Evolutionary conservation across 441 rosid species (phyloP).

Genomic region (Populus hybrid): DNA sequence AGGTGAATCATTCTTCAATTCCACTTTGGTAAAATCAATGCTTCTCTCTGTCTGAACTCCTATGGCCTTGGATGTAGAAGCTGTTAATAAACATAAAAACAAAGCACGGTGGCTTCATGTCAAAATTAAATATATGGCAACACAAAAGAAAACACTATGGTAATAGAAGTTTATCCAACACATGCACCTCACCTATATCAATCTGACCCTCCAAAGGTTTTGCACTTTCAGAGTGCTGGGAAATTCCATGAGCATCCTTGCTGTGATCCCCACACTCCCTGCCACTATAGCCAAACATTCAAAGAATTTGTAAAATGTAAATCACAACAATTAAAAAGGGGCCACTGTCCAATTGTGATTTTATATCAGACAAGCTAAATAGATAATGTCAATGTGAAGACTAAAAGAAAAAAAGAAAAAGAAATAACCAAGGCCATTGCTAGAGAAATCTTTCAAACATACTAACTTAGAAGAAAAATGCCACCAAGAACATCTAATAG

Average conservation of each 20-base stretch:
- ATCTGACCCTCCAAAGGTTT: slow-evolving; percentile 23
- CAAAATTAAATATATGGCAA: not conserved
- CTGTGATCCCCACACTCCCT: slow-evolving; percentile 38
- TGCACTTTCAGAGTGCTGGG: slow-evolving; percentile 25
- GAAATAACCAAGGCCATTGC: not conserved
- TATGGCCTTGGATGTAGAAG: slow-evolving; percentile 47
- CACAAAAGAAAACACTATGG: not conserved
- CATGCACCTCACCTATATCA: slow-evolving; percentile 27
- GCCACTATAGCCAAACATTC: slow-evolving; percentile 22
- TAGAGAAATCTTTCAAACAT: not conserved
- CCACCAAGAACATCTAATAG: too few species aligned
- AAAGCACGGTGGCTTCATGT: slow-evolving; percentile 16
- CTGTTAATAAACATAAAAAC: slow-evolving; percentile 31
- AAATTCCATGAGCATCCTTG: slow-evolving; percentile 18
- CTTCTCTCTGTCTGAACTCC: slow-evolving; percentile 67
- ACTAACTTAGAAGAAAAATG: not conserved
- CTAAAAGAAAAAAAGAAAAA: not conserved
- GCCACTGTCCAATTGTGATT: not conserved
- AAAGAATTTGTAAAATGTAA: not conserved
- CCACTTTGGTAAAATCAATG: slow-evolving; percentile 16
- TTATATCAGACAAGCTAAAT: not conserved
- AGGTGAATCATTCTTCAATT: slow-evolving; percentile 23
- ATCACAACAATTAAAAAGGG: not conserved
- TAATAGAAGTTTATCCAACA: slow-evolving; percentile 6
- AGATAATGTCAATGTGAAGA: not conserved